Percentiles rank a stretch among this genome's conserved stretches.
Conservation (phyloP, 352 stramenopile species). For the Pythium dissimile region DNA sequence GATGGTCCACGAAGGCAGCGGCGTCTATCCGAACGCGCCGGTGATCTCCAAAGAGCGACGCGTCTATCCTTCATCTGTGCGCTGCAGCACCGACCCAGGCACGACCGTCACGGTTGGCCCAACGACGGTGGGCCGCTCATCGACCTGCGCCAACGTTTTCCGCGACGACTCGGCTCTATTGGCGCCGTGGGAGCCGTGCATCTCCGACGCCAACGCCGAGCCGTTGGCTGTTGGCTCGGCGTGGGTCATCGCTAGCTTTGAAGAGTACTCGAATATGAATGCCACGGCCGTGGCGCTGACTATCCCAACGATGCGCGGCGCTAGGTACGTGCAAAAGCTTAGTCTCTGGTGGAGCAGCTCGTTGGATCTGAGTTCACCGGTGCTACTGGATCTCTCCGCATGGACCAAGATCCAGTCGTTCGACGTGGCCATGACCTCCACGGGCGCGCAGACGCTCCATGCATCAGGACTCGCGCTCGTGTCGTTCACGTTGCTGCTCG, state of each 20-base stretch:
- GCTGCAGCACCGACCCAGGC: conserved; percentile 29
- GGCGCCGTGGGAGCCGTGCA: conserved; percentile 37
- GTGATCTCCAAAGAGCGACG: conserved; percentile 25
- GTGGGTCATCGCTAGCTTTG: conserved; percentile 57
- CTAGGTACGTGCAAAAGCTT: conserved; percentile 44
- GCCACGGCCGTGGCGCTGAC: conserved; percentile 37
- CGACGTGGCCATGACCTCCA: conserved; percentile 43
- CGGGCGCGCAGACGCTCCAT: conserved; percentile 30
- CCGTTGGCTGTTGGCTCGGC: conserved; percentile 37
- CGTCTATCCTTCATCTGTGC: conserved; percentile 25
- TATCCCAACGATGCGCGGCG: conserved; percentile 35
- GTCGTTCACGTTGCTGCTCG: conserved; percentile 26
- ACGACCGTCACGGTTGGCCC: conserved; percentile 20
- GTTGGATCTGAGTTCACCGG: conserved; percentile 12
- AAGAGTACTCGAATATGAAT: conserved; percentile 22
- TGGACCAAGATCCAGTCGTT: conserved; percentile 38
- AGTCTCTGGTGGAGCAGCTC: conserved; percentile 45
- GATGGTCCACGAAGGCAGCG: conserved; percentile 49
- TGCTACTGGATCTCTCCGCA: conserved; percentile 27
- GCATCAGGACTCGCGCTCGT: conserved; percentile 27
- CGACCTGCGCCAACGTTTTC: conserved; percentile 8
- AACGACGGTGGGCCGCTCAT: background rate
- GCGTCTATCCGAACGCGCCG: conserved; percentile 36
- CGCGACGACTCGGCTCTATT: background rate
- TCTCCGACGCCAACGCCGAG: conserved; percentile 25